Conservation (phyloP, 129 eudicot genomes). For the Centrapalus pauciflorus region DNA sequence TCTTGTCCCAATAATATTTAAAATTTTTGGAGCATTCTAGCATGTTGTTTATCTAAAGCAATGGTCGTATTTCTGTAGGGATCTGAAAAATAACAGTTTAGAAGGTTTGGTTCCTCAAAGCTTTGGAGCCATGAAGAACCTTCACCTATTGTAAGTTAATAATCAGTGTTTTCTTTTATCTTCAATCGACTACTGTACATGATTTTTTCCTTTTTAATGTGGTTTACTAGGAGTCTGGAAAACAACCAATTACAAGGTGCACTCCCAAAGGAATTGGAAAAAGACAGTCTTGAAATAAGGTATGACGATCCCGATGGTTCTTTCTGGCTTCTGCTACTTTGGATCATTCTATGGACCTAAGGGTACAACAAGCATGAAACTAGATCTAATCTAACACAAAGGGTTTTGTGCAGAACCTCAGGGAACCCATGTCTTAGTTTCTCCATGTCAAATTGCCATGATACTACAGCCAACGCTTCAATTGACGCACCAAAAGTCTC, state of each 20-base stretch:
- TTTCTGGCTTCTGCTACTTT: background rate
- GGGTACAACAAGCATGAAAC: background rate
- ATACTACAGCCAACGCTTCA: conserved; percentile 39
- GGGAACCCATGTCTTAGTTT: conserved; percentile 87
- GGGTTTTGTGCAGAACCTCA: conserved; percentile 55
- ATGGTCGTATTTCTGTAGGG: conserved; percentile 38
- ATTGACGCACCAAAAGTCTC: conserved; percentile 82
- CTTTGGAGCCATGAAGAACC: conserved; percentile 65
- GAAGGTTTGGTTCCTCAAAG: conserved; percentile 75
- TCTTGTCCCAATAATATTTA: background rate
- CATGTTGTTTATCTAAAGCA: conserved; percentile 13
- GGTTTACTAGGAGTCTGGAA: conserved; percentile 66
- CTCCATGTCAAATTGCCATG: conserved; percentile 47
- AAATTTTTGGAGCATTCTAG: background rate
- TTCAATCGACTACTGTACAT: background rate
- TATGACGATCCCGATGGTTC: conserved; percentile 11
- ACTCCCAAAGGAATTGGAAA: conserved; percentile 67
- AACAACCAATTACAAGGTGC: conserved; percentile 75
- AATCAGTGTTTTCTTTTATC: background rate
- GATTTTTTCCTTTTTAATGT: background rate
- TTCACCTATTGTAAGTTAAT: conserved; percentile 72
- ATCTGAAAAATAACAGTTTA: conserved; percentile 75
- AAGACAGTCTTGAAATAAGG: conserved; percentile 63
- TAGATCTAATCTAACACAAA: conserved; percentile 6
- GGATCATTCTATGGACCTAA: background rate